phyloP scores from a whole-genome alignment of 2,329 filamentous ascomycete genomes.

The Fusarium zealandicum region DNA sequence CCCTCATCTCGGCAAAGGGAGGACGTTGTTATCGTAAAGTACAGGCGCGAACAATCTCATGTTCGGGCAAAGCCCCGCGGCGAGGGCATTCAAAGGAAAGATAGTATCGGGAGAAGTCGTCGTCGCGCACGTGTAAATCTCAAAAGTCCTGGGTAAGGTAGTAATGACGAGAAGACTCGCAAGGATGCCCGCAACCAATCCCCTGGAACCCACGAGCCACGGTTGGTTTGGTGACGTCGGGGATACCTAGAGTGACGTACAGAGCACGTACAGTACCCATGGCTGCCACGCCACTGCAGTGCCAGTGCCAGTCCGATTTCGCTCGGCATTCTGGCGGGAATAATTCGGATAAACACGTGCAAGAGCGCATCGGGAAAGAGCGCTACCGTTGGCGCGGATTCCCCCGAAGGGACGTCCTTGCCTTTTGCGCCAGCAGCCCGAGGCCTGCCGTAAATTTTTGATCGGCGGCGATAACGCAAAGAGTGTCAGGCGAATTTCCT shows the following conservation, averaged over 20 bases:
- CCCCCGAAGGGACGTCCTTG: slow-evolving; percentile 17
- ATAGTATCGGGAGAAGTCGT: background rate
- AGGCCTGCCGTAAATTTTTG: slow-evolving; percentile 19
- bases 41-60: slow-evolving; percentile 29
- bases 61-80: slow-evolving; percentile 16
- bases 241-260: slow-evolving; percentile 29
- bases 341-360: slow-evolving; percentile 42
- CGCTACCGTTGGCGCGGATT: slow-evolving; percentile 13
- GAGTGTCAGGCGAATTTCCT: slow-evolving; percentile 27
- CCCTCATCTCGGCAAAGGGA: slow-evolving; percentile 54
- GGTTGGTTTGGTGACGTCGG: slow-evolving; percentile 42
- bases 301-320: too few species aligned
- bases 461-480: slow-evolving; percentile 20
- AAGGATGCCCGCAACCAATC: slow-evolving; percentile 28
- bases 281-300: too few species aligned
- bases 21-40: slow-evolving; percentile 5
- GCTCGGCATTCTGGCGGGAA: slow-evolving; percentile 22
- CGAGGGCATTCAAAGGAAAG: slow-evolving; percentile 21
- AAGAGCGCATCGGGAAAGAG: background rate
- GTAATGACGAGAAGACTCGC: slow-evolving; percentile 32
- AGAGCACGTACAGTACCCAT: slow-evolving; percentile 16
- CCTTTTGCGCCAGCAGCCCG: slow-evolving; percentile 16
- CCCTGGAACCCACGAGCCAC: slow-evolving; percentile 7
- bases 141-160: slow-evolving; percentile 5
- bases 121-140: slow-evolving; percentile 29